phyloP scores from a whole-genome alignment of 345 rosid genomes.

The Arabis hirsuta region DNA sequence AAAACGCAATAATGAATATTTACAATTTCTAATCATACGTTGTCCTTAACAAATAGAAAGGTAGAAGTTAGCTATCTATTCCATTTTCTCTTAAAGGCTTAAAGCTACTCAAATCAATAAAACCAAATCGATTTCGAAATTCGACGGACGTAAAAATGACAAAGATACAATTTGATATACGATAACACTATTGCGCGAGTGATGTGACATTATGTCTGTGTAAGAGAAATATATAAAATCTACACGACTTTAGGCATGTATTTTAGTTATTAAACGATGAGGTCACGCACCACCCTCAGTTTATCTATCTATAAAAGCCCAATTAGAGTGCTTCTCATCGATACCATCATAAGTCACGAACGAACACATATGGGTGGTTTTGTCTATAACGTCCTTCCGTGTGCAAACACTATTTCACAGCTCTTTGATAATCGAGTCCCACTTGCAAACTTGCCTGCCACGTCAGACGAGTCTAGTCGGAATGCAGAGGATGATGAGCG shows the following conservation, averaged over 20 bases:
- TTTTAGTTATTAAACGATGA: not conserved
- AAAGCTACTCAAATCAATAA: not conserved
- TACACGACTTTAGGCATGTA: not conserved
- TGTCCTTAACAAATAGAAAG: no score
- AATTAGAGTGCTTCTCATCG: not conserved
- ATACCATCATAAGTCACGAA: constrained; percentile 14
- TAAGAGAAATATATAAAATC: not conserved
- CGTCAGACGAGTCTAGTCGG: constrained; percentile 1
- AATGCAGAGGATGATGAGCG: constrained; percentile 31
- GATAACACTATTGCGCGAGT: not conserved
- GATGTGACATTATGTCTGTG: not conserved
- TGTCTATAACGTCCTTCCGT: constrained; percentile 7
- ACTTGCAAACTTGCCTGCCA: not conserved
- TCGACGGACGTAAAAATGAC: not conserved
- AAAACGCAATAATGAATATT: not conserved
- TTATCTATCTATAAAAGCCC: constrained; percentile 21
- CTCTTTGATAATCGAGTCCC: not conserved
- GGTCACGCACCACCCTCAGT: not conserved
- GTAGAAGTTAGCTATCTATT: not conserved
- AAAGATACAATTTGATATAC: not conserved
- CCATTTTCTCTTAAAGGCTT: not conserved
- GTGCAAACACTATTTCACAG: constrained; percentile 6
- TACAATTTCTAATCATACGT: no score
- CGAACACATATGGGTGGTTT: constrained; percentile 25
- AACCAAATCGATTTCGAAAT: not conserved